Evolutionary conservation across 1,139 yeast genomes (phyloP), one percentile per base, ranked within the genome.

Genomic region (Geotrichum candidum): DNA sequence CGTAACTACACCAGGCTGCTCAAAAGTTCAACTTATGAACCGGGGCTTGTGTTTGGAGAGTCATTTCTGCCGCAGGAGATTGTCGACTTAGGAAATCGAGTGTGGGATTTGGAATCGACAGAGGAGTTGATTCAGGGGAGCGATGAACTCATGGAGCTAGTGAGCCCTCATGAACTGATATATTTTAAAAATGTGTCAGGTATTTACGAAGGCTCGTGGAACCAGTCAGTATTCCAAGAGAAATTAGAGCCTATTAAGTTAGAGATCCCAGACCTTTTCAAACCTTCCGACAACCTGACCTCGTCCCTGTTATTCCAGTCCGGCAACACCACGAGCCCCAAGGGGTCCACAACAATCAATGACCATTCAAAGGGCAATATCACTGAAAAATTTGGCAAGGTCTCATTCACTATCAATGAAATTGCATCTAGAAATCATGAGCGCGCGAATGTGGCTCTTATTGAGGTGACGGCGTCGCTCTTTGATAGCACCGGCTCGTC

Each of bases 11-110:
- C 72, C 11, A 67, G 72, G 2, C 72, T 74, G 13, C 73, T 87
- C 53, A 66, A 68, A 18, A 73, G 77, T 46, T 76, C 83, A 51
- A 77, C 80, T 1, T 85, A 81, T 1, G 62, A 50, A 1, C 61
- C 61, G 10, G 64, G 65, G 2, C 60, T 62, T 7, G 38, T 27
- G 65, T 22, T 38, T 25, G 54, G 59, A n/a, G 45, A 45, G 7
- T 27, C 33, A 29, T 74, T 89, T 1, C 70, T 90, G 11, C 96
- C 96, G 0, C 79, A 85, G 68, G 72, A 70, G 9, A 76, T 89
- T 1, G 82, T 85, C 65, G 68, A 74, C 2, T 67, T 70, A 29
- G 85, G 87, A 1, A 71, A 72, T 52, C 63, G 65, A 31, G 76
- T 85, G 38, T 86, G 90, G 90, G 80, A 78, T 13, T 57, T 68